Percentiles rank a stretch among this genome's conserved stretches.
These are phyloP conservation scores for Claviceps arundinis DNA, from an alignment of 2,329 filamentous ascomycete genomes.

Conservation along the genomic window DNA sequence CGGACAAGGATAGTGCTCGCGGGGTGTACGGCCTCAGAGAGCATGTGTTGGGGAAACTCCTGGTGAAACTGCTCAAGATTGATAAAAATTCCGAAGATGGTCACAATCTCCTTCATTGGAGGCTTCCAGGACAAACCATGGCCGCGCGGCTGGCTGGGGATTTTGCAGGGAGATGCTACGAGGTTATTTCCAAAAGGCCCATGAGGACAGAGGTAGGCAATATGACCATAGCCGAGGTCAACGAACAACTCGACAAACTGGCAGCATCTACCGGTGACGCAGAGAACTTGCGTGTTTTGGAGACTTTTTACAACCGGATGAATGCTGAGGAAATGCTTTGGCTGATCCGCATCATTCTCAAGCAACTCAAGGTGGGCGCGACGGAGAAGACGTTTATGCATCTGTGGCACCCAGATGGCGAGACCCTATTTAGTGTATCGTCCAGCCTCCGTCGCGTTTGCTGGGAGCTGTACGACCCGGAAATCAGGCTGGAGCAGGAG, in stretches of 20 bases:
- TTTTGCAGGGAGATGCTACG: conserved; percentile 79
- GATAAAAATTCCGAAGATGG: conserved; percentile 83
- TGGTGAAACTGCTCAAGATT: conserved; percentile 90
- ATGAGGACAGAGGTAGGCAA: conserved; percentile 60
- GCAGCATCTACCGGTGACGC: conserved; percentile 65
- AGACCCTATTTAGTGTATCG: conserved; percentile 74
- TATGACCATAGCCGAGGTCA: conserved; percentile 83
- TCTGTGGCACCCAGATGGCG: conserved; percentile 67
- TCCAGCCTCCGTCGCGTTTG: conserved; percentile 84
- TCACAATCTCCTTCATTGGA: conserved; percentile 80
- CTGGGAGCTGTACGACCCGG: conserved; percentile 76
- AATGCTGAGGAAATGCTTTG: conserved; percentile 87
- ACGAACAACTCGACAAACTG: conserved; percentile 68
- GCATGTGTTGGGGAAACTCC: conserved; percentile 72
- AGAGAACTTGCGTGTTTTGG: conserved; percentile 70
- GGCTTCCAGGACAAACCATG: conserved; percentile 59
- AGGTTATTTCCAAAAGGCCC: conserved; percentile 72
- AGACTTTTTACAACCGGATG: conserved; percentile 79
- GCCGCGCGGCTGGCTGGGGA: conserved; percentile 65
- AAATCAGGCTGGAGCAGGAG: conserved; percentile 58
- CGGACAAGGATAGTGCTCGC: conserved; percentile 83
- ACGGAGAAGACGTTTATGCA: conserved; percentile 83
- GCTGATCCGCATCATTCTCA: conserved; percentile 86
- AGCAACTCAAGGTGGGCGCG: conserved; percentile 60
- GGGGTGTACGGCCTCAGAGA: conserved; percentile 93